Percentiles rank a stretch among this genome's conserved stretches.
Conservation (phyloP, 2,329 filamentous ascomycete species). For the Epichloe gansuensis region DNA sequence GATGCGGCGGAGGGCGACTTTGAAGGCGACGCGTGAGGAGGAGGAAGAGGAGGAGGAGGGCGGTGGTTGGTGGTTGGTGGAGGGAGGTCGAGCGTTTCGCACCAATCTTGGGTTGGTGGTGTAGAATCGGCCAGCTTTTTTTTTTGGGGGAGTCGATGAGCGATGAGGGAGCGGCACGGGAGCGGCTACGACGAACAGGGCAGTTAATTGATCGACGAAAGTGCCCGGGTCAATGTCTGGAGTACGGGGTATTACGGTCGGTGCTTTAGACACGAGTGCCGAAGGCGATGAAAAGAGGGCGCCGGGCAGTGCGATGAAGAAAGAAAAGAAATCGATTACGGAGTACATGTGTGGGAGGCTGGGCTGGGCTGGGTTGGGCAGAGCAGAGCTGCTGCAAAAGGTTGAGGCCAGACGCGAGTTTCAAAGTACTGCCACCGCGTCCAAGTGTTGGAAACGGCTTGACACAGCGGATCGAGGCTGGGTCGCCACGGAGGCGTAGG, state of each 20-base stretch:
- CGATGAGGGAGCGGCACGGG: too few species aligned
- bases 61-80: not conserved
- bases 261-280: too few species aligned
- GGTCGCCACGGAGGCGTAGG: not conserved
- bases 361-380: too few species aligned
- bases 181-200: too few species aligned
- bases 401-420: not conserved
- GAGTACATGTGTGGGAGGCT: too few species aligned
- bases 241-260: too few species aligned
- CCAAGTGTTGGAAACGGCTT: slow-evolving; percentile 1
- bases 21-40: not conserved
- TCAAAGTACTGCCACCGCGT: not conserved
- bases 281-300: not conserved
- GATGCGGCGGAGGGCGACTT: slow-evolving; percentile 4
- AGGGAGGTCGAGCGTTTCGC: not conserved
- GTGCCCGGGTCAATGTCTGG: too few species aligned
- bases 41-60: slow-evolving; percentile 6
- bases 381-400: not conserved
- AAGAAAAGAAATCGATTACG: not conserved
- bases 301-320: too few species aligned
- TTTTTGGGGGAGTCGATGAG: too few species aligned
- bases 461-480: not conserved
- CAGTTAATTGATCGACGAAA: too few species aligned
- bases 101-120: too few species aligned
- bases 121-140: too few species aligned